These are phyloP conservation scores for bread wheat (Triticum aestivum) DNA, from an alignment of 176 grass and related monocot species.

Conservation along the genomic window IWGSC_CS_RefSeq_v2.1 NC_057811.1:477562971-477563470, in stretches of 20 bases:
- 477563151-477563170: conserved; percentile 27
- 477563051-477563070: conserved; percentile 66
- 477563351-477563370: conserved; percentile 27
- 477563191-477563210: conserved; percentile 74
- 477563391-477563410: not conserved
- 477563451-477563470: conserved; percentile 87
- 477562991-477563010: conserved; percentile 46
- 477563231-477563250: conserved; percentile 76
- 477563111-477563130: conserved; percentile 49
- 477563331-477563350: conserved; percentile 50
- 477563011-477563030: conserved; percentile 91
- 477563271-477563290: conserved; percentile 65
- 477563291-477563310: conserved; percentile 79
- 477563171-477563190: conserved; percentile 68
- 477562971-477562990: not conserved
- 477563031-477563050: conserved; percentile 66
- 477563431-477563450: conserved; percentile 72
- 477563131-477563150: conserved; percentile 30
- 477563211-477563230: conserved; percentile 91
- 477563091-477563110: conserved; percentile 96
- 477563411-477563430: conserved; percentile 40
- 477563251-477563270: conserved; percentile 69
- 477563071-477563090: conserved; percentile 96
- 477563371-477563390: conserved; percentile 62
- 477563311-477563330: conserved; percentile 89